Base-by-base conservation (phyloP, 805 yeast genomes). In the Debaryomyces hansenii region DNA sequence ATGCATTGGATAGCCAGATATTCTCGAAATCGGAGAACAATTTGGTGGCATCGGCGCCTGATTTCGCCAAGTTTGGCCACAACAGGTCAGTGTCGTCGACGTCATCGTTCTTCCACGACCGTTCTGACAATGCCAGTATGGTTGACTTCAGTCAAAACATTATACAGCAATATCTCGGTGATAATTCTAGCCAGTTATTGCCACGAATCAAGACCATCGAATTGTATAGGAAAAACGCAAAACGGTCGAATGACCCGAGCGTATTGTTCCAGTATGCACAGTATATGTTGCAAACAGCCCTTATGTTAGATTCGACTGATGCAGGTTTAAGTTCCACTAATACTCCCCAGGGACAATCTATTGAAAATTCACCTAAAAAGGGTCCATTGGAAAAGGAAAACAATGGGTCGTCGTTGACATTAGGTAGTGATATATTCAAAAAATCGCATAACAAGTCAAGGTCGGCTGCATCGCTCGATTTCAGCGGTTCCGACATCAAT, bases 181-280 rank as follows among this genome's bases (percentile, higher is more conserved):
- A 68, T 29, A 72, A 75, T 50, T 66, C 77, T 16, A 60, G 65
- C 14, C 67, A 80, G 10, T 67, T 91, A 51, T 66, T 86, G 57
- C 91, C 96, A 15, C 77, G 94, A 52, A 77, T 85, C 67, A 83
- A 87, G 60, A 90, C 97, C 4, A 80, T 92, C 47, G 96, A 91
- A 54, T 75, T 89, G 73, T 91, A 92, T 70, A 78, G 94, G 45
- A 79, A 85, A 53, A 91, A 89, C 60, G 96, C 95, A 4, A 85
- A 85, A 56, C 87, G 84, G 57, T 80, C 90, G 16, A 85, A 84
- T 58, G 96, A 92, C 59, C 96, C 96, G 0, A 82, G 79, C 15
- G 85, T 89, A n/a, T 78, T 90, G 55, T 89, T 90, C 64, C 90
- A 90, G 59, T 90, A 88, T 62, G 97, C 97, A 1, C 94, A 90